Base-by-base conservation (phyloP, 257 asterid species). In the Orobanche coerulescens region DNA sequence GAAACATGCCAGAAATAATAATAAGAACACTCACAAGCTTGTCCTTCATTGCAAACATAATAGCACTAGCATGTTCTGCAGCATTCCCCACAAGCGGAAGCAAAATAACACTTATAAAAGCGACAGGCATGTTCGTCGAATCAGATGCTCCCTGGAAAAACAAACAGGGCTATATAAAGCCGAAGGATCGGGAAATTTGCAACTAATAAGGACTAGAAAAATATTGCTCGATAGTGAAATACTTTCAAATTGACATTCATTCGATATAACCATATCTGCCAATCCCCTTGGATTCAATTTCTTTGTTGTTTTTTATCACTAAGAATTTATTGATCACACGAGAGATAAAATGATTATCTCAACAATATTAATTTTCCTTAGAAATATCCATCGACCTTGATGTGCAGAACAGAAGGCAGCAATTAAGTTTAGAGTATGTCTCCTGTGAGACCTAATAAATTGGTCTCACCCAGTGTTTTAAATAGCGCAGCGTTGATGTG, bases 31-130 rank as follows among this genome's bases (percentile, higher is more conserved):
- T 71, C 57, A 92, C 98, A 42, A 92, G 94, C 71, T 92, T 92
- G 81, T 89, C 92, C 78, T 93, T 93, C 99, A 93, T 85, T 0
- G 99, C 99, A 64, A 93, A 93, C 99, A 86, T 93, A 55, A 93
- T 93, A 56, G 99, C 99, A 71, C 96, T 89, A 52, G 99, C 97
- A 51, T 92, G 98, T 59, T 92, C 98, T 23, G 97, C 95, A 19
- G 98, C 96, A 28, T 93, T 93, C 44, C 99, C 99, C 28, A 89
- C 99, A 3, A 93, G 83, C 10, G 96, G 99, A 46, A 93, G 96
- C 76, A 93, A 79, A 68, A 88, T 82, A 59, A 92, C 96, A 51
- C 96, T 86, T 58, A 92, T 92, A 77, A 92, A 92, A 48, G 96
- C 68, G 40, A 92, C 73, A 1, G 99, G 97, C 88, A 92, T 74